Evolutionary conservation across 1,284 basidiomycete species (phyloP), one percentile per base, ranked within the genome.

Genomic region (Leucoagaricus sp.): DNA sequence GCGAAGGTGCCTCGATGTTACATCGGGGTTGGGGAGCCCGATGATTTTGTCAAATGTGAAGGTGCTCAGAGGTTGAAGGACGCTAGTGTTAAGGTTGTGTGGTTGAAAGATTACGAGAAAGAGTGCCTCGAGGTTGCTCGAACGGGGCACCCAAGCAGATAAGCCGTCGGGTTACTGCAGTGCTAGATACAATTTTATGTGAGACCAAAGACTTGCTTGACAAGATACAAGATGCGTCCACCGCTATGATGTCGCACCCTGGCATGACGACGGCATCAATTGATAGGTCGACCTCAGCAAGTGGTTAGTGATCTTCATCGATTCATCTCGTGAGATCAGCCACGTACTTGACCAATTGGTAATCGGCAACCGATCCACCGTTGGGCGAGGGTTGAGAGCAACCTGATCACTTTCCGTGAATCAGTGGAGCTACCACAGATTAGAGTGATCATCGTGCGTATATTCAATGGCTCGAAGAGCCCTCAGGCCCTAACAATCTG

Each of bases 11-110:
- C 75, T 50, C 79, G 87, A 10, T 96, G 97, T 60, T 88, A 91
- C 67, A 91, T 98, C 55, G 97, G 96, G 7, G 94, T 93, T 2
- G 82, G 86, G 53, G 97, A 99, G 72, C 97, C 97, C 5, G 86
- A 87, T 53, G 97, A 99, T 72, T 99, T 98, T 71, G 96, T 99
- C 7, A 79, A 87, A 19, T 98, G 96, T 67, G 89, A 96, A 68
- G 96, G 96, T 3, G 89, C 92, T 13, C 79, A 79, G 61, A 86
- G 86, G 63, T 71, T 99, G 60, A 81, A 79, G 64, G 80, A 89
- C 34, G 87, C 86, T 3, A 91, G 91, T 1, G 82, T 96, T 3
- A 77, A 90, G 44, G 87, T 99, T 0, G 66, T 86, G 26, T 91
- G 92, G 78, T 68, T 96, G 10, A 77, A 79, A 23, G 88, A 85